Conservation (phyloP, 208 protist genomes). For the Leishmania gerbilli region DNA sequence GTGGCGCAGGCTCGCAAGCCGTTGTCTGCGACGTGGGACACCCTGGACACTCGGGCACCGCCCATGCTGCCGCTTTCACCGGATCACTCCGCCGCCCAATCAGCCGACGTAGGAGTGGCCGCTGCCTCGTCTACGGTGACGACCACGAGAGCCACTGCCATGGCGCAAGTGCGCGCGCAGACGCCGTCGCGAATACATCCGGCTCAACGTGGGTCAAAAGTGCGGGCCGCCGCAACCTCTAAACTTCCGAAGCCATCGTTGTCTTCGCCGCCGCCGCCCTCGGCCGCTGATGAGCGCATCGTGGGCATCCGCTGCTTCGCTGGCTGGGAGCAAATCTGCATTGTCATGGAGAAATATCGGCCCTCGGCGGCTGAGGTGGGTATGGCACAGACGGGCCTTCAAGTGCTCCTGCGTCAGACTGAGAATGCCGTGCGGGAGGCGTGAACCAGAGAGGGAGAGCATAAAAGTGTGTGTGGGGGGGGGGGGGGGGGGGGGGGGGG, state of each 20-base stretch:
- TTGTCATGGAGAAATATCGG: slow-evolving; percentile 52
- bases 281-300: slow-evolving; percentile 2
- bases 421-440: background rate
- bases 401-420: slow-evolving; percentile 13
- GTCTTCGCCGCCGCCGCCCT: background rate
- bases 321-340: slow-evolving; percentile 55
- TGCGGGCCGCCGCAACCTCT: background rate
- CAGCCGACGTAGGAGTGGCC: background rate
- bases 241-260: background rate
- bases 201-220: background rate
- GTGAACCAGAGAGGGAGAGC: background rate
- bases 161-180: background rate
- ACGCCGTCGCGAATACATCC: background rate
- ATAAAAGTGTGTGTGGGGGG: background rate
- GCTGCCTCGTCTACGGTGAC: background rate
- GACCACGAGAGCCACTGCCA: background rate
- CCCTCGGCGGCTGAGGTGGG: slow-evolving; percentile 39
- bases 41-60: too few relatives aligned
- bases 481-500: background rate
- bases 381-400: slow-evolving; percentile 39
- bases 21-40: background rate
- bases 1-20: background rate
- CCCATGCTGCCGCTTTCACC: background rate
- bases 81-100: background rate
- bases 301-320: slow-evolving; percentile 54